These are phyloP conservation scores for Teunomyces cretensis DNA, from an alignment of 805 yeast genomes.

Conservation along the genomic window DNA sequence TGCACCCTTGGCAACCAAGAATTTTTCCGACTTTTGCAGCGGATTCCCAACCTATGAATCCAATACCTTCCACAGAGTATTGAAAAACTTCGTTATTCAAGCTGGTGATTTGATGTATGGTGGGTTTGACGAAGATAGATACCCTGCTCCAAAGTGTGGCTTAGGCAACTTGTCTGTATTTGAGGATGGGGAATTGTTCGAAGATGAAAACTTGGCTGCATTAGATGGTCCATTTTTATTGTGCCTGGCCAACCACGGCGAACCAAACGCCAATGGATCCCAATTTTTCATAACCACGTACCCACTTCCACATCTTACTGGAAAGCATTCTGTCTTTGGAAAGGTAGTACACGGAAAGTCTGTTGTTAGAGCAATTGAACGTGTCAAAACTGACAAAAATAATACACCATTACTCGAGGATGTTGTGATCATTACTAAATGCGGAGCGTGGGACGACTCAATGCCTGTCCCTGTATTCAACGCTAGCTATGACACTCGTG, in stretches of 20 bases:
- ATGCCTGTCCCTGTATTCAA: constrained; percentile 59
- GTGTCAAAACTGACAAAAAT: constrained; percentile 39
- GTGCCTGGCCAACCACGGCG: constrained; percentile 66
- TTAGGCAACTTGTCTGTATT: constrained; percentile 31
- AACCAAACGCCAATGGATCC: constrained; percentile 49
- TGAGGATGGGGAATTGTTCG: constrained; percentile 33
- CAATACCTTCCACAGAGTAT: constrained; percentile 58
- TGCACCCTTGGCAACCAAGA: constrained; percentile 59
- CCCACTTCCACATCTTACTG: constrained; percentile 70
- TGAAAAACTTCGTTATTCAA: constrained; percentile 70
- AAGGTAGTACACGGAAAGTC: constrained; percentile 65
- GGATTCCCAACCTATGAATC: constrained; percentile 34
- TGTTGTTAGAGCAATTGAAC: constrained; percentile 65
- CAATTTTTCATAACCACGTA: constrained; percentile 73
- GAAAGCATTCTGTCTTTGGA: constrained; percentile 80
- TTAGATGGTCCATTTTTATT: constrained; percentile 50
- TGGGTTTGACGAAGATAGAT: constrained; percentile 7
- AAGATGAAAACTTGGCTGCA: constrained; percentile 56
- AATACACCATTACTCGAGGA: constrained; percentile 41
- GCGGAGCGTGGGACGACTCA: constrained; percentile 62
- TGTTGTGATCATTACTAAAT: constrained; percentile 48
- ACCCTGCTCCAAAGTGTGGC: constrained; percentile 31
- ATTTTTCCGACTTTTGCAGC: constrained; percentile 49
- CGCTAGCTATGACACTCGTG: constrained; percentile 59
- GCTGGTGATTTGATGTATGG: constrained; percentile 59